phyloP scores from a whole-genome alignment of 1,284 basidiomycete genomes.

The Ustilago cynodontis region DNA sequence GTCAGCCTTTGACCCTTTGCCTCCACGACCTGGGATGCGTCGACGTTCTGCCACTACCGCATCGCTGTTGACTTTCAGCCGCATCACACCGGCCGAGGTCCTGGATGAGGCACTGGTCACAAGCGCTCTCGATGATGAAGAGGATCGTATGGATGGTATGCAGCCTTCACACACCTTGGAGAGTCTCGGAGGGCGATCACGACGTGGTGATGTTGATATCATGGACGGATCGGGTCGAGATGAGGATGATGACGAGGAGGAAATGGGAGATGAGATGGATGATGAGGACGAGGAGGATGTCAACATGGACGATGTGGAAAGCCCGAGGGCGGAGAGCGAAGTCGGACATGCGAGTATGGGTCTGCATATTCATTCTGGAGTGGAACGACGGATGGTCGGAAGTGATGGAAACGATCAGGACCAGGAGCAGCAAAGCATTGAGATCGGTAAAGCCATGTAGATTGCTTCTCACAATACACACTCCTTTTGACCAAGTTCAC shows the following conservation, averaged over 20 bases:
- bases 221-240: constrained; percentile 27
- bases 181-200: constrained; percentile 10
- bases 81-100: constrained; percentile 48
- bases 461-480: not conserved
- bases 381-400: not conserved
- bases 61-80: constrained; percentile 43
- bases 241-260: constrained; percentile 31
- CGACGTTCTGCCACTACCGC: constrained; percentile 44
- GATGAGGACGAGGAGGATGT: constrained; percentile 14
- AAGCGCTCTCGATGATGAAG: constrained; percentile 48
- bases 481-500: not conserved
- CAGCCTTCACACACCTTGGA: constrained; percentile 26
- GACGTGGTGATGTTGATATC: constrained; percentile 4
- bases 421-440: not conserved
- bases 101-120: constrained; percentile 52
- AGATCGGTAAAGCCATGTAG: constrained; percentile 28
- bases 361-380: constrained; percentile 2
- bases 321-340: constrained; percentile 19
- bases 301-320: constrained; percentile 10
- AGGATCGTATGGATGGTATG: constrained; percentile 34
- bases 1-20: constrained; percentile 36
- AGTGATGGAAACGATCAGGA: constrained; percentile 9
- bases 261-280: constrained; percentile 11
- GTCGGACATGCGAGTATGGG: constrained; percentile 4
- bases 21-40: constrained; percentile 41